Base-by-base conservation (phyloP, 129 eudicot genomes). In the Arctium minus region DNA sequence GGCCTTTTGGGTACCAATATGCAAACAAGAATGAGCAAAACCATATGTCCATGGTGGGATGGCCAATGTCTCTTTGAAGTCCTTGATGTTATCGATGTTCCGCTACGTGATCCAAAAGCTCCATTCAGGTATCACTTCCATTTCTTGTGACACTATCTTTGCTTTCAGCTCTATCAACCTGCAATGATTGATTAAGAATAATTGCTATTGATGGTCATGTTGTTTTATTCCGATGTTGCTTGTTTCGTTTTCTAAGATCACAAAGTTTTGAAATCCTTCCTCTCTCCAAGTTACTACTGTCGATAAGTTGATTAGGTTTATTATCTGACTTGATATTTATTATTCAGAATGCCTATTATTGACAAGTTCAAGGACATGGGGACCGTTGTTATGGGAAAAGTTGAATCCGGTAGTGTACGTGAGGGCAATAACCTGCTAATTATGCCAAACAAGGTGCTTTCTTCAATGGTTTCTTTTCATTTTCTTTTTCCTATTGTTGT, bases 51-150 rank as follows among this genome's bases (percentile, higher is more conserved):
- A 29, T 94, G 98, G 98, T 94, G 89, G 88, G 78, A 72, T 81
- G 98, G 98, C 77, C 91, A 90, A 75, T 94, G 97, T 81, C 98
- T 94, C 12, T 92, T 94, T 83, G 98, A 94, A 83, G 96, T 91
- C 42, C 96, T 94, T 30, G 98, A 94, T 86, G 89, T 85, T 74
- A 78, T 94, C 70, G 98, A 94, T 74, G 87, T 91, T 81, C 98
- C 97, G 0, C 74, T 50, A 15, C 94, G 98, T 44, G 98, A 94
- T 79, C 98, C 96, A 2, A 83, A 72, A 36, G 98, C 93, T 73
- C 97, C 97, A 53, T 91, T 94, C 74, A 91, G 98, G 98, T 94
- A 89, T 35, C 48, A 70, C 70, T 67, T 65, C 33, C n/a, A 74
- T 5, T 72, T 75, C 33, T 44, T 17, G 67, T 46, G 56, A 46